Percentiles rank a stretch among this genome's conserved stretches.
Conservation (phyloP, 257 asterid species). For the Nicotiana undulata region DNA sequence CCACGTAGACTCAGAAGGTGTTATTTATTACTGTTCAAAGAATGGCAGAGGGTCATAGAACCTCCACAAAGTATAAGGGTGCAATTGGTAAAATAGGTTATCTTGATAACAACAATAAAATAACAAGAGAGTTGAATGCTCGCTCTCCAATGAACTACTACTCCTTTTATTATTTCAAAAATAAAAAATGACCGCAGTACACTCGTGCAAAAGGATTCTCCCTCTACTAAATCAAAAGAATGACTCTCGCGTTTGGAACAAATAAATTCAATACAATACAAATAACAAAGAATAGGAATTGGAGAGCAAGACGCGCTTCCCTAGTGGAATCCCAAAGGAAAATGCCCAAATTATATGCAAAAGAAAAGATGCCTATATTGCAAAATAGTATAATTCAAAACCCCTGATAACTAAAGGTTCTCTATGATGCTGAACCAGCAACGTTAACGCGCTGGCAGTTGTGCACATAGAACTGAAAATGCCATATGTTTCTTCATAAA, state of each 20-base stretch:
- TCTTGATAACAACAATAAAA: no score
- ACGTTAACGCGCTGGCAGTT: not conserved
- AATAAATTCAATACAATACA: not conserved
- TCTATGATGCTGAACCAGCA: not conserved
- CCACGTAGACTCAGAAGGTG: no score
- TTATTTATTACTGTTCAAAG: no score
- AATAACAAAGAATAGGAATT: not conserved
- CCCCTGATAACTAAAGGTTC: not conserved
- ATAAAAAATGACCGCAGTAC: not conserved
- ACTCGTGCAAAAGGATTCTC: not conserved
- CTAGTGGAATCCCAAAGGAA: not conserved
- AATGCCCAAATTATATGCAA: not conserved
- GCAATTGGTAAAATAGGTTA: no score
- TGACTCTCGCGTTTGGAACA: not conserved
- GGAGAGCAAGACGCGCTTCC: not conserved
- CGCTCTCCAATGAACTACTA: no score
- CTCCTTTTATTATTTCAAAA: not conserved
- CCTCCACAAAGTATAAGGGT: no score
- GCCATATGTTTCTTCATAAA: not conserved
- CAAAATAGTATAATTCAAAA: not conserved
- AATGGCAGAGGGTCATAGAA: no score
- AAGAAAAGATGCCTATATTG: not conserved
- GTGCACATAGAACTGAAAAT: not conserved
- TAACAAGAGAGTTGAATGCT: no score
- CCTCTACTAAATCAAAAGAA: not conserved